Percentiles rank a stretch among this genome's conserved stretches.
Evolutionary conservation across 176 grass and related monocot genomes (phyloP).

Genomic region (Pontederia paniculata): DNA sequence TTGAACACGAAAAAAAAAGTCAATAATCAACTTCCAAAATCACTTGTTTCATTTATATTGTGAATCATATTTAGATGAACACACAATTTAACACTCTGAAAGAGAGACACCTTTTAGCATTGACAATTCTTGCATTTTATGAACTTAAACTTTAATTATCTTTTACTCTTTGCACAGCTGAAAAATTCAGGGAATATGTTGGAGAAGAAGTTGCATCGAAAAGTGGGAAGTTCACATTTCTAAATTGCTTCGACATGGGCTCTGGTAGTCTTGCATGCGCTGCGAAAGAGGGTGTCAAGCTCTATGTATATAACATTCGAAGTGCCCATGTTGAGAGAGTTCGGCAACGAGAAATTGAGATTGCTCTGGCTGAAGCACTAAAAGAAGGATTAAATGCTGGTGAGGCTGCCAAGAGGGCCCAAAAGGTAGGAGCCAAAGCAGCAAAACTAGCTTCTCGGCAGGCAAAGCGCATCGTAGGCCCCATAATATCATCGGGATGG

Average conservation of each 20-base stretch:
- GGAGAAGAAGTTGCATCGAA: slow-evolving; percentile 85
- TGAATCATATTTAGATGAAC: too few species aligned
- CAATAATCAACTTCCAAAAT: too few species aligned
- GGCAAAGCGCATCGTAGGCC: slow-evolving; percentile 81
- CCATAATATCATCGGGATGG: slow-evolving; percentile 87
- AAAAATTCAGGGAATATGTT: slow-evolving; percentile 88
- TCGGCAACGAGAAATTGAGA: slow-evolving; percentile 45
- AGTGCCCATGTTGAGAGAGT: slow-evolving; percentile 55
- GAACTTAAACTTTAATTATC: not conserved
- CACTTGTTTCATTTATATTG: too few species aligned
- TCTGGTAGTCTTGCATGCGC: slow-evolving; percentile 71
- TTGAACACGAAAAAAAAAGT: too few species aligned
- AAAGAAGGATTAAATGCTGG: slow-evolving; percentile 34
- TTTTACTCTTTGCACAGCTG: slow-evolving; percentile 44
- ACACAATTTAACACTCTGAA: too few species aligned
- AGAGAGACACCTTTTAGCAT: not conserved
- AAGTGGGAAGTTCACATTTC: slow-evolving; percentile 90
- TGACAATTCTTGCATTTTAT: not conserved
- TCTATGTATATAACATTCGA: slow-evolving; percentile 78
- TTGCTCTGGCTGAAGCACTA: slow-evolving; percentile 57
- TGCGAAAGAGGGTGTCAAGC: slow-evolving; percentile 75
- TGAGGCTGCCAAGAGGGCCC: slow-evolving; percentile 76
- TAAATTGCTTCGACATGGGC: slow-evolving; percentile 95
- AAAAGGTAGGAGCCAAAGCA: slow-evolving; percentile 65
- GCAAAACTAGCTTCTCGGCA: slow-evolving; percentile 73